Percentiles rank a stretch among this genome's conserved stretches.
phyloP scores from a whole-genome alignment of 345 rosid genomes.

The Angophora floribunda region DNA sequence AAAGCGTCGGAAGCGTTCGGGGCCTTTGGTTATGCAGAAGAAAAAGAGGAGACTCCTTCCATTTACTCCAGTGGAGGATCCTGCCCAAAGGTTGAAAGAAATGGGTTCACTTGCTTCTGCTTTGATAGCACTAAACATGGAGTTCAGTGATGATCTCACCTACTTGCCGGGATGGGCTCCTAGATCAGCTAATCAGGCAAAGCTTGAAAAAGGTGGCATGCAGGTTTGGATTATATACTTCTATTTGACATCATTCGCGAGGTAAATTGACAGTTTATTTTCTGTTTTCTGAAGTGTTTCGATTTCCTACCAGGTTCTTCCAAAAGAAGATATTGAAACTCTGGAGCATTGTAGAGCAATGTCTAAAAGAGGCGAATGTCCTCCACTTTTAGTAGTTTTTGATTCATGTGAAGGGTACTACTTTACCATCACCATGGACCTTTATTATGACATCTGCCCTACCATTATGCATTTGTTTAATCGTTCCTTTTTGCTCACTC shows the following conservation, averaged over 20 bases:
- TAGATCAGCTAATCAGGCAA: slow-evolving; percentile 66
- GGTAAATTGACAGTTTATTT: not conserved
- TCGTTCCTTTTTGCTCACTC: not conserved
- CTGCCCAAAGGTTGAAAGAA: slow-evolving; percentile 45
- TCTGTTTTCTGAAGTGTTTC: not conserved
- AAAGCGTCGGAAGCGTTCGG: slow-evolving; percentile 58
- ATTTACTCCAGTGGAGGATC: slow-evolving; percentile 65
- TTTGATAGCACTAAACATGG: slow-evolving; percentile 54
- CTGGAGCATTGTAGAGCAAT: slow-evolving; percentile 62
- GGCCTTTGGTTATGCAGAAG: slow-evolving; percentile 68
- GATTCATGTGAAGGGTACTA: slow-evolving; percentile 85
- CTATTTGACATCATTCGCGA: not conserved
- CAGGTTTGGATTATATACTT: slow-evolving; percentile 37
- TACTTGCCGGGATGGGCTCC: slow-evolving; percentile 66
- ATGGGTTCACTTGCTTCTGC: slow-evolving; percentile 87
- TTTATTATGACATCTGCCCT: not conserved
- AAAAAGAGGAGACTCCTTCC: slow-evolving; percentile 66
- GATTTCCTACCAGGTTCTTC: slow-evolving; percentile 36
- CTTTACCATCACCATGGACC: not conserved
- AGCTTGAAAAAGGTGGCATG: slow-evolving; percentile 78
- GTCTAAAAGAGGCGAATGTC: slow-evolving; percentile 70
- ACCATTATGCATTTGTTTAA: not conserved
- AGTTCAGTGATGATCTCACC: slow-evolving; percentile 57
- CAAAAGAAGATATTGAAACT: slow-evolving; percentile 74
- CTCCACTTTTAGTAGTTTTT: slow-evolving; percentile 75